Evolutionary conservation across 1,139 yeast species (phyloP), one percentile per base, ranked within the genome.

Genomic region (Zygoascus hellenicus): DNA sequence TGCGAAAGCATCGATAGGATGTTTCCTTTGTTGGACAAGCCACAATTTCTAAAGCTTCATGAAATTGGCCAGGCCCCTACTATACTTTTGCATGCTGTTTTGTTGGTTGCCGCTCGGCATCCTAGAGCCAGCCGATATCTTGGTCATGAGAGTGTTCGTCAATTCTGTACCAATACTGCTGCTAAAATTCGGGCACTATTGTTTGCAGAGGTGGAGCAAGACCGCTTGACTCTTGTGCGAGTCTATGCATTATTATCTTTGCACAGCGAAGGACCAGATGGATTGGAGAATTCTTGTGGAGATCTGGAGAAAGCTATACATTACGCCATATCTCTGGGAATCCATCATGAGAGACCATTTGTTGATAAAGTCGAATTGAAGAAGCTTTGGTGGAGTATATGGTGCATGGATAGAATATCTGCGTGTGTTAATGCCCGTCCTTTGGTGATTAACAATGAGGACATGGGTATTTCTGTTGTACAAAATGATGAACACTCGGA

Each of bases 141-240:
- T 9, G 62, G 60, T 37, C 54, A 56, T 35, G 63, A 63, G 51
- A 56, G 61, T 9, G 63, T 59, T n/a, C 58, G 69, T 13, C 64
- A 63, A 41, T 65, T 65, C 52, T 65, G 68, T 38, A 56, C 63
- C 9, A 47, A 57, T 10, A 63, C 66, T 0, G 63, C 65, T 6
- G 60, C 58, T 19, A 71, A 71, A 50, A 67, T 69, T 33, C 56
- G 73, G 15, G 75, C 73, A 14, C 57, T 71, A 15, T 55, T 71
- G 45, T 71, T 66, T 32, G 70, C 72, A n/a, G 65, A 70, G 38
- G 72, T 72, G 13, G 75, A 70, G 48, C 67, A 66, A 35, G 75
- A 71, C 43, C 59, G 71, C 42, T 58, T 70, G 46, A 62, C 71
- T 1, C 54, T 71, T 30, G 64, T 70, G 29, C 60, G 51, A 26